Base-by-base conservation (phyloP, 768 basidiomycete genomes). In the Xanthoconium purpureum region DNA sequence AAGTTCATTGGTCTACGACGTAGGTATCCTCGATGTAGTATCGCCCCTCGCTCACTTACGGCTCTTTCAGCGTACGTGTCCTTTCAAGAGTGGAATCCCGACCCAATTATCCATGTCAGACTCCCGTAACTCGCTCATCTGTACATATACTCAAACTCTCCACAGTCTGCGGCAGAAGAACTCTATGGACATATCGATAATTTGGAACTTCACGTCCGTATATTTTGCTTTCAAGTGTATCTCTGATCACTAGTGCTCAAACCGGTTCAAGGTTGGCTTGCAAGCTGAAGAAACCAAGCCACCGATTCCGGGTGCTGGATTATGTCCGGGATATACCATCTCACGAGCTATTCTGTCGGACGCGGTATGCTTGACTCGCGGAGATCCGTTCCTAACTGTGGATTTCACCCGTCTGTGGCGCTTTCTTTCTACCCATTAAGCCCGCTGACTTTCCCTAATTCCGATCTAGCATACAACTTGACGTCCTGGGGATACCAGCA, bases 301-400 rank as follows among this genome's bases (percentile, higher is more conserved):
- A 3, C 80, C 84, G 7, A 76, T 77, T 24, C 79, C 83, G 1
- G 91, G 89, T 8, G 84, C 88, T 7, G 91, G 90, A 12, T 67
- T 92, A 6, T 91, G 89, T 67, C 89, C 89, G 6, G 88, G 89
- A 29, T 91, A 84, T 73, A 92, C 91, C 6, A 87, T 90, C 60
- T 89, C 89, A 8, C 79, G 91, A 43, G 88, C 89, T n/a, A 93
- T 94, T 59, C 76, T 94, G 14, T 78, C 85, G 12, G 89, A 91
- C 66, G 90, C 89, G 2, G 85, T 91, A 36, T 83, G 79, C 58
- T 75, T 93, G 55, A 83, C 81, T 32, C 82, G 91, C 33, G 90
- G 91, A 8, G 91, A 94, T 66, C 82, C 88, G 6, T 92, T 88
- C 74, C 71, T 89, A 60, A 91, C 91, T 1, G 77, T 79, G 10